Evolutionary conservation across 164 flowering plant species (phyloP), one percentile per base, ranked within the genome.

Genomic region (Chimonanthus salicifolius): DNA sequence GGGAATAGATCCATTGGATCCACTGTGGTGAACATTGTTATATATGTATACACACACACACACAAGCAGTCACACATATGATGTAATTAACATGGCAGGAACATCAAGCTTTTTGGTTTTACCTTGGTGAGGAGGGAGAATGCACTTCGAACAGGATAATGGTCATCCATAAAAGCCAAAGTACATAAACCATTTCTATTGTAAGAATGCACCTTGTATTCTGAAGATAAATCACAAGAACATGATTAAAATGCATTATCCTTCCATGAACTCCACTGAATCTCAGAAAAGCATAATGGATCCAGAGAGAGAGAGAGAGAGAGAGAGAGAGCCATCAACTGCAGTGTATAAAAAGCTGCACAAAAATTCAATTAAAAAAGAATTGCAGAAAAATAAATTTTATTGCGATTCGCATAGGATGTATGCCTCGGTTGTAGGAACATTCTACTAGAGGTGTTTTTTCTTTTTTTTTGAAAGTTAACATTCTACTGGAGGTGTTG

Each of bases 141-240:
- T 10, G 99, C 86, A 74, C 99, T 96, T 71, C 99, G 90, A 64
- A 96, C 97, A 2, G 99, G 99, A 79, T 96, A 96, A 71, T 92
- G 94, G 72, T 96, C 95, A 85, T 96, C 98, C 98, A 94, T 94
- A 78, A 94, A 94, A 0, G 92, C 98, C 91, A 96, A 62, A 2
- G 88, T 95, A 74, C 97, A 90, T 15, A 96, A 89, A 20, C 99
- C 99, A 85, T 90, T 90, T 77, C 85, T 82, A 74, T 87, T 96
- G 84, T 94, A 96, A n/a, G 94, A 77, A 82, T 96, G 99, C 74
- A 96, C 97, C 89, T 90, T 96, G 81, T 94, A 96, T 74, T 96
- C 99, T 96, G 68, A 58, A 20, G 62, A 49, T 5, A 69, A 58
- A 71, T 21, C 64, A 4, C 69, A 67, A 5, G 62, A 45, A 10